Evolutionary conservation across 2,329 filamentous ascomycete species (phyloP), one percentile per base, ranked within the genome.

Genomic region (Knoxdaviesia proteae): DNA sequence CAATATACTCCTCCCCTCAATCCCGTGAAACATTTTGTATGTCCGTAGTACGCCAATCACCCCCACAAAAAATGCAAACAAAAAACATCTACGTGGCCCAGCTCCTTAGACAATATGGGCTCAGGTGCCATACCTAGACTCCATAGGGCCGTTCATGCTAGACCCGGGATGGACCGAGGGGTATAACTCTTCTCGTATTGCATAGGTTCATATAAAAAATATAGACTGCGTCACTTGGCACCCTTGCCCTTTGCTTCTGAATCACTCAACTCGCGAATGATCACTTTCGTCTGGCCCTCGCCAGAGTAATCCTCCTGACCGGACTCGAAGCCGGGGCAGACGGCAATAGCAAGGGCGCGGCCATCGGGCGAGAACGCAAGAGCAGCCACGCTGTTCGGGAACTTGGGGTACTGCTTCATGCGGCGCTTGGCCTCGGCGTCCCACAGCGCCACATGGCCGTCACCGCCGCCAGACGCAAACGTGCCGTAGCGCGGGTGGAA

Each of bases 371-470:
- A 84, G 57, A 94, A 94, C 1, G 73, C 72, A 47, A 93, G 61
- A 0, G 80, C 77, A 7, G 82, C 78, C 6, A 94, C 74, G 53
- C 78, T 84, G 38, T 84, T 75, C 10, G 78, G 70, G 45, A 87
- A 84, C 54, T 82, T 81, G 53, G 86, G 83, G 58, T 94, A 94
- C 56, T 92, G 83, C 55, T 84, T 74, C 58, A 94, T 82, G 56
- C 87, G 74, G 53, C 86, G 71, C 73, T 94, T 94, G 44, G 83
- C 82, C 52, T 86, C 77, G 7, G 82, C 86, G 56, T 94, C 87
- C 87, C 87, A 94, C 38, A 94, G 62, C 5, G 84, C 83, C n/a
- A 94, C 84, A 6, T 87, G 82, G 34, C 84, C 84, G 55, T 94
- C 87, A 32, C 86, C 87, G 38, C 87, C 87, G 32, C 84, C 87